Percentiles rank a stretch among this genome's conserved stretches.
Conservation (phyloP, 2,329 filamentous ascomycete species). For the Colletotrichum eremochloae region DNA sequence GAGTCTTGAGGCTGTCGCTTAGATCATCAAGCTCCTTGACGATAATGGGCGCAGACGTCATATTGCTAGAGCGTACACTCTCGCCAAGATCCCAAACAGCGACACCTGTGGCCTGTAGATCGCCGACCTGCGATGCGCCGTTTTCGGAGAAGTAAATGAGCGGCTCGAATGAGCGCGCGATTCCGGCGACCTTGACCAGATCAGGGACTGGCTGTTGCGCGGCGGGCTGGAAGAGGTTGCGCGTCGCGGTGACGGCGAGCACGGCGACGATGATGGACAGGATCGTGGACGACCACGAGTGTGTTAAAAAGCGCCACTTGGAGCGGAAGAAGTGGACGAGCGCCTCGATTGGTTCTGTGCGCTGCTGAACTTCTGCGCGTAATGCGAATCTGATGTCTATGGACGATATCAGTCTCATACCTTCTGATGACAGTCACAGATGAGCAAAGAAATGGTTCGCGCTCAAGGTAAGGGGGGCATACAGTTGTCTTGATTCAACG, state of each 20-base stretch:
- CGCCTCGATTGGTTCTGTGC: slow-evolving; percentile 85
- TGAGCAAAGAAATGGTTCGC: slow-evolving; percentile 40
- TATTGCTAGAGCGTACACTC: slow-evolving; percentile 88
- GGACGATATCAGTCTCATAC: slow-evolving; percentile 43
- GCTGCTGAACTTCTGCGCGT: slow-evolving; percentile 88
- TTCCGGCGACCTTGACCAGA: slow-evolving; percentile 88
- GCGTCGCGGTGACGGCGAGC: slow-evolving; percentile 74
- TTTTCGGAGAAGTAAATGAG: slow-evolving; percentile 95
- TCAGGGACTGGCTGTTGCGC: slow-evolving; percentile 79
- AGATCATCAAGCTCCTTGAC: slow-evolving; percentile 87
- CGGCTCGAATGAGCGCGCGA: slow-evolving; percentile 93
- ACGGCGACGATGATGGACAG: slow-evolving; percentile 72
- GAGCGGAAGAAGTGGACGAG: slow-evolving; percentile 73
- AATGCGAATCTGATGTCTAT: slow-evolving; percentile 90
- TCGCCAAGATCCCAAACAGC: slow-evolving; percentile 96
- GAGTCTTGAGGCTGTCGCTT: slow-evolving; percentile 85
- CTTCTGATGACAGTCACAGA: slow-evolving; percentile 9
- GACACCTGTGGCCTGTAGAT: slow-evolving; percentile 90
- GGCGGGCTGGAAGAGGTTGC: slow-evolving; percentile 77
- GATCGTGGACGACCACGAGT: slow-evolving; percentile 77
- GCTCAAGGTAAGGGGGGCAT: slow-evolving; percentile 48
- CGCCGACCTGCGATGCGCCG: slow-evolving; percentile 86
- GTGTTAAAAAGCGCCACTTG: slow-evolving; percentile 72
- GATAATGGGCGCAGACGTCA: slow-evolving; percentile 90
- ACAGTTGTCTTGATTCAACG: slow-evolving; percentile 62